Evolutionary conservation across 1,139 yeast genomes (phyloP).

Genomic region (Candida pseudoviswanathii): DNA sequence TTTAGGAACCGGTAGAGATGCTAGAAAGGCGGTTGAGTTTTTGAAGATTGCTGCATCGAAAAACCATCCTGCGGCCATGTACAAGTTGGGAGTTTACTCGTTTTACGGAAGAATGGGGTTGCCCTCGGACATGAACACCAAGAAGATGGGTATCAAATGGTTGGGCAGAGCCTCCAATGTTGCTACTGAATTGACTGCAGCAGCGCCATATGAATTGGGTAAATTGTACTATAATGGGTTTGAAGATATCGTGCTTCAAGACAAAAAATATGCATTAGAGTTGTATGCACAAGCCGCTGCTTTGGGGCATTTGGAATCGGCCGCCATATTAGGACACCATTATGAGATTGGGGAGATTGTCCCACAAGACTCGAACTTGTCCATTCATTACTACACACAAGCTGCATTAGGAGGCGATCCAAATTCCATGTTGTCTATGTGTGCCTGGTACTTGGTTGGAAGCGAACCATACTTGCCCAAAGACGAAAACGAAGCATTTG

Average conservation of each 20-base stretch:
- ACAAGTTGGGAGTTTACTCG: slow-evolving; percentile 83
- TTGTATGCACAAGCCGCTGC: slow-evolving; percentile 89
- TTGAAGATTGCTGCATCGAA: slow-evolving; percentile 86
- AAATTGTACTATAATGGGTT: slow-evolving; percentile 84
- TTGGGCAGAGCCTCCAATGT: slow-evolving; percentile 80
- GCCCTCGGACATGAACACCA: slow-evolving; percentile 63
- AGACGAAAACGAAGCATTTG: slow-evolving; percentile 86
- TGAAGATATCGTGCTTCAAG: slow-evolving; percentile 83
- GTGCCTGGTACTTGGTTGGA: slow-evolving; percentile 97
- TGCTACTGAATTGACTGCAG: slow-evolving; percentile 83
- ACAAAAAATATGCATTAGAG: slow-evolving; percentile 81
- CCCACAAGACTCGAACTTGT: slow-evolving; percentile 79
- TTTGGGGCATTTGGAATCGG: slow-evolving; percentile 79
- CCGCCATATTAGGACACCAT: slow-evolving; percentile 76
- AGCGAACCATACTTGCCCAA: slow-evolving; percentile 77
- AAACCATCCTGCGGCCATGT: slow-evolving; percentile 95
- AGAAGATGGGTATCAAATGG: slow-evolving; percentile 93
- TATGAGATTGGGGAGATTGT: slow-evolving; percentile 84
- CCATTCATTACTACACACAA: slow-evolving; percentile 89
- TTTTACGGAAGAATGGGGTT: slow-evolving; percentile 86
- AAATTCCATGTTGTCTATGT: slow-evolving; percentile 86
- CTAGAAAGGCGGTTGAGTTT: slow-evolving; percentile 82
- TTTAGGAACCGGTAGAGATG: slow-evolving; percentile 86
- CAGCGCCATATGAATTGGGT: slow-evolving; percentile 92
- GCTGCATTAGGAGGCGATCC: slow-evolving; percentile 91